These are phyloP conservation scores for Bipolaris bicolor DNA, from an alignment of 2,329 filamentous ascomycete genomes.

Conservation along the genomic window DNA sequence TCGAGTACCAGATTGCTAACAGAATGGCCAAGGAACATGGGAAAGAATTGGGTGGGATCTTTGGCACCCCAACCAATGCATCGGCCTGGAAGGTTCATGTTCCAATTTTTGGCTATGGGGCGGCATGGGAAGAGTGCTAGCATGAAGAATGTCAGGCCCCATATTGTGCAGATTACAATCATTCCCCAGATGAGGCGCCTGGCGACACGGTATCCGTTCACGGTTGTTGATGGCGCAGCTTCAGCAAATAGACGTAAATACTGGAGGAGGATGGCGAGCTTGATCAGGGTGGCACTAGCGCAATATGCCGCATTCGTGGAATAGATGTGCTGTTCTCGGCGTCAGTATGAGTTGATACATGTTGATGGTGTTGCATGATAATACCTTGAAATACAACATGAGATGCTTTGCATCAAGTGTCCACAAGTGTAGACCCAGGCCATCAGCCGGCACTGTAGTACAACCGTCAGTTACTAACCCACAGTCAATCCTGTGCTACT, in stretches of 20 bases:
- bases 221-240: constrained; percentile 18
- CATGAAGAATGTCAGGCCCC: constrained; percentile 41
- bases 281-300: constrained; percentile 44
- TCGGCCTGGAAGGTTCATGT: constrained; percentile 22
- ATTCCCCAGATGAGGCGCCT: constrained; percentile 26
- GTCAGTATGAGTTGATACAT: neutral
- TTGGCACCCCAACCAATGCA: constrained; percentile 48
- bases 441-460: constrained; percentile 37
- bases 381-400: constrained; percentile 41
- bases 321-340: constrained; percentile 36
- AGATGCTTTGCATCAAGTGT: constrained; percentile 25
- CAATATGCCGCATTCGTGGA: constrained; percentile 40
- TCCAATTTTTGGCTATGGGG: constrained; percentile 43
- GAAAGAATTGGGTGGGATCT: constrained; percentile 33
- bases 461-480: constrained; percentile 6
- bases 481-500: neutral
- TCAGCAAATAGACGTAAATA: constrained; percentile 46
- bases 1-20: constrained; percentile 45
- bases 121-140: constrained; percentile 42
- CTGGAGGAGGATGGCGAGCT: constrained; percentile 47
- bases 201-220: constrained; percentile 20
- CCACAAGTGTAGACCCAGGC: constrained; percentile 44
- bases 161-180: constrained; percentile 31
- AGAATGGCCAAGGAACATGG: constrained; percentile 37
- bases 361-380: neutral